Base-by-base conservation (phyloP, 176 grass and related monocot genomes). In the Oryza longistaminata region DNA sequence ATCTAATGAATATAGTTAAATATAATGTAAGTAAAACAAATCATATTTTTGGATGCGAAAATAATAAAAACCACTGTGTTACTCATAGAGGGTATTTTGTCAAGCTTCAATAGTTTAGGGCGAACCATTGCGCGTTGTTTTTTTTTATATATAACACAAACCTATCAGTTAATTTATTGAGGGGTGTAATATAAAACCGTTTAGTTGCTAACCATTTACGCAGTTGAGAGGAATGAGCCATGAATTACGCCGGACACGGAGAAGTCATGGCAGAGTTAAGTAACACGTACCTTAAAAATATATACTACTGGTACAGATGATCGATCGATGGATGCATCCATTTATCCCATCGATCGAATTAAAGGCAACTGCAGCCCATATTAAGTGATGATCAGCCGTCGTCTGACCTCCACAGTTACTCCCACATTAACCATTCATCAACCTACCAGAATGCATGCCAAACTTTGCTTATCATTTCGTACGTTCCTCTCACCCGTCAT, bases 201-300 rank as follows among this genome's bases (percentile, higher is more conserved):
- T 46, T 52, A 52, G 16, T 53, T 53, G 50, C 1, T 6, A 14
- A 14, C 16, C 16, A 17, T n/a, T n/a, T n/a, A 58, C 53, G 7
- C 6, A 19, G 19, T 58, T n/a, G 52, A 58, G 6, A 21, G 7
- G 5, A 58, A 58, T 58, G 16, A 21, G 19, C 53, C 16, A 21
- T 84, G 83, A 85, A 77, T 85, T 65, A 85, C 61, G 48, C 48
- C 43, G 43, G 74, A 78, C 83, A 85, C 83, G 83, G 64, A 78
- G 48, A 85, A 77, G 74, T 78, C 83, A 85, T 85, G 83, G 73
- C 83, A 78, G 3, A 85, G 74, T 85, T 85, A 78, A 61, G 74
- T 29, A 82, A 76, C 37, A n/a, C n/a, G 64, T 71, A n/a, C 17
- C 53, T 21, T 52, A 15, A 52, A 68, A 88, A 82, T 82, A 71